These are phyloP conservation scores for Kodamaea alishanica DNA, from an alignment of 1,139 yeast genomes.

Conservation along the genomic window DNA sequence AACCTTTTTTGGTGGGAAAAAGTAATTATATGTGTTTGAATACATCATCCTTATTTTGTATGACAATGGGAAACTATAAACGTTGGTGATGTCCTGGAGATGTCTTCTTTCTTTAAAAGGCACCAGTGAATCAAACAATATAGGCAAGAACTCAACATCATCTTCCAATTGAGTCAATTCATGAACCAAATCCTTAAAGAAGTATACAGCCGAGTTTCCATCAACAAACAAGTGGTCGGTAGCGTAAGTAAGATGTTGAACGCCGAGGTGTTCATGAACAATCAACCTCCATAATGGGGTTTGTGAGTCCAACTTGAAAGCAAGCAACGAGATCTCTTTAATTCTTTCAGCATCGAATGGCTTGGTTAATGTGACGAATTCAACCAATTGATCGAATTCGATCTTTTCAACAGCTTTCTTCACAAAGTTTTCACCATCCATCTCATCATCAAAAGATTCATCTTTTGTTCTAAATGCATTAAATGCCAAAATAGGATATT, in stretches of 20 bases:
- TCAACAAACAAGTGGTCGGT: slow-evolving; percentile 37
- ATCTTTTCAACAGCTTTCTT: slow-evolving; percentile 19
- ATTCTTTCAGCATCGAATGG: slow-evolving; percentile 17
- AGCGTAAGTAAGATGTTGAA: slow-evolving; percentile 21
- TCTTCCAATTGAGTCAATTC: slow-evolving; percentile 9
- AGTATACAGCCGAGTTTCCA: slow-evolving; percentile 31
- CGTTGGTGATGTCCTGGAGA: too few relatives aligned
- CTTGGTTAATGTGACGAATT: slow-evolving; percentile 11
- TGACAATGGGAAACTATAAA: too few relatives aligned
- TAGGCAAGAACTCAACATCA: too few relatives aligned
- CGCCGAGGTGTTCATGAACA: slow-evolving; percentile 17
- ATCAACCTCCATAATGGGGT: slow-evolving; percentile 30
- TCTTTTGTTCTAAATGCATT: slow-evolving; percentile 17
- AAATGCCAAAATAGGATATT: slow-evolving; percentile 20
- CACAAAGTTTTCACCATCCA: slow-evolving; percentile 17
- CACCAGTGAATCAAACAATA: too few relatives aligned
- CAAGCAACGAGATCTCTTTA: slow-evolving; percentile 14
- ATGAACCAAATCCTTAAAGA: slow-evolving; percentile 29
- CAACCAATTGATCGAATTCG: slow-evolving; percentile 24
- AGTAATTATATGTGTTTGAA: too few relatives aligned
- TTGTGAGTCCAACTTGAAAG: slow-evolving; percentile 14
- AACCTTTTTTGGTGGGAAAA: too few relatives aligned
- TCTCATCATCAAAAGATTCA: slow-evolving; percentile 8
- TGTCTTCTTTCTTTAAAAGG: too few relatives aligned
- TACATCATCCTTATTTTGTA: too few relatives aligned